These are phyloP conservation scores for Colletotrichum theobromicola DNA, from an alignment of 2,329 filamentous ascomycete genomes.

Conservation along the genomic window DNA sequence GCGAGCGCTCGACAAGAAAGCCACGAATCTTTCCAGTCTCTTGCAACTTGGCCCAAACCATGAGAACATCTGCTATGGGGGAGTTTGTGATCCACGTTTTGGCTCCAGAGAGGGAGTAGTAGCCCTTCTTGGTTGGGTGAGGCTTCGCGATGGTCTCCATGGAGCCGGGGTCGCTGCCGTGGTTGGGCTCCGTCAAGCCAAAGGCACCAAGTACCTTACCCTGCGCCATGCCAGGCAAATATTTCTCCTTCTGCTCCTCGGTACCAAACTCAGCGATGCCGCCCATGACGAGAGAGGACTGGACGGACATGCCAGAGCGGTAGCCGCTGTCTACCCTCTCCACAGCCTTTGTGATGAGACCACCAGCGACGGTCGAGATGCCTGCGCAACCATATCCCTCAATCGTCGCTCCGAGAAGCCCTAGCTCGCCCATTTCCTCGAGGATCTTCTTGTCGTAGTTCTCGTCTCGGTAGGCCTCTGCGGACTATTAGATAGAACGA, in stretches of 20 bases:
- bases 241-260: constrained; percentile 86
- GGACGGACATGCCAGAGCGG: constrained; percentile 90
- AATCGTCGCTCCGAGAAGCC: constrained; percentile 86
- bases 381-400: constrained; percentile 89
- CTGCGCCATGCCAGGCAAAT: constrained; percentile 80
- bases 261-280: constrained; percentile 88
- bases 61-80: constrained; percentile 81
- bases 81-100: constrained; percentile 98
- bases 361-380: constrained; percentile 85
- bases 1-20: constrained; percentile 84
- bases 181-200: constrained; percentile 90
- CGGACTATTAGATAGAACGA: not conserved
- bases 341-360: constrained; percentile 87
- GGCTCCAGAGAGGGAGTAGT: constrained; percentile 77
- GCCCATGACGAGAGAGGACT: constrained; percentile 92
- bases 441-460: constrained; percentile 86
- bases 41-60: constrained; percentile 93
- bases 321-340: constrained; percentile 93
- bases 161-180: constrained; percentile 87
- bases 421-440: constrained; percentile 90
- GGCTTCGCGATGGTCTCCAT: constrained; percentile 90
- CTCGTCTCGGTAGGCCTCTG: constrained; percentile 86
- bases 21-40: constrained; percentile 93
- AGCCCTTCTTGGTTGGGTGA: constrained; percentile 84
- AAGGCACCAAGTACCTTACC: constrained; percentile 86